A percentile compares a stretch with the other conserved stretches of the same genome.
Conservation (phyloP, 2,329 filamentous ascomycete species). For the Cryoendolithus antarcticus region DNA sequence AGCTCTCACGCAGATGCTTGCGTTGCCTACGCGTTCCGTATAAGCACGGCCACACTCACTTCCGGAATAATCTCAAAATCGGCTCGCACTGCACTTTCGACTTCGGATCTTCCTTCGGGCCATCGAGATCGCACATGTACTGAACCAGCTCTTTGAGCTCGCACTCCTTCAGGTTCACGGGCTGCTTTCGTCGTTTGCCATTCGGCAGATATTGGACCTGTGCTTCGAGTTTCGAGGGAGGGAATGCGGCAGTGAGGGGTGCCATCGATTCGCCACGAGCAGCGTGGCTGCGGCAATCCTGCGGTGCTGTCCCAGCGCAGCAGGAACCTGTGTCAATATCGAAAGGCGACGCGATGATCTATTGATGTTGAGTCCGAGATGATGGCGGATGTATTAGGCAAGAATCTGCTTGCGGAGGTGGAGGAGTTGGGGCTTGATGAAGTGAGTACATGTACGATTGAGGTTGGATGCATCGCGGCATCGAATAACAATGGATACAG, state of each 20-base stretch:
- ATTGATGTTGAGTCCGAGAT: not conserved
- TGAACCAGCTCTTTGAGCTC: conserved; percentile 48
- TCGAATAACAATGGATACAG: conserved; percentile 13
- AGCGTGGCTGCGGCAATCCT: too few species aligned
- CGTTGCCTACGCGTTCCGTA: too few species aligned
- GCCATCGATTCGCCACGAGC: conserved; percentile 32
- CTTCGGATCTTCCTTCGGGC: conserved; percentile 27
- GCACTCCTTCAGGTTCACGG: conserved; percentile 42
- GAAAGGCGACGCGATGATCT: not conserved
- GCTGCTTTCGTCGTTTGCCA: conserved; percentile 41
- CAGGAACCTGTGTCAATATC: too few species aligned
- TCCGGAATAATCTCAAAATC: conserved; percentile 46
- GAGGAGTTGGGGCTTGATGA: conserved; percentile 38
- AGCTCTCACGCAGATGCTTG: too few species aligned
- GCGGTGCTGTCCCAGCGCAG: too few species aligned
- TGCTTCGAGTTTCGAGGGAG: conserved; percentile 37
- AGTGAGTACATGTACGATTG: conserved; percentile 26
- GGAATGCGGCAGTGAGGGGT: conserved; percentile 42
- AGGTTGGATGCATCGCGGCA: not conserved
- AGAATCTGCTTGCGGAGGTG: conserved; percentile 40
- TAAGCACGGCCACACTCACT: conserved; percentile 30
- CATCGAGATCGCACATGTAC: conserved; percentile 47
- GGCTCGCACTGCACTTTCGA: conserved; percentile 41
- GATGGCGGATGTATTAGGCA: conserved; percentile 38
- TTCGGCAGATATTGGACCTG: conserved; percentile 40